phyloP scores from a whole-genome alignment of 129 eudicot genomes.

The Kitagawia praeruptora region DNA sequence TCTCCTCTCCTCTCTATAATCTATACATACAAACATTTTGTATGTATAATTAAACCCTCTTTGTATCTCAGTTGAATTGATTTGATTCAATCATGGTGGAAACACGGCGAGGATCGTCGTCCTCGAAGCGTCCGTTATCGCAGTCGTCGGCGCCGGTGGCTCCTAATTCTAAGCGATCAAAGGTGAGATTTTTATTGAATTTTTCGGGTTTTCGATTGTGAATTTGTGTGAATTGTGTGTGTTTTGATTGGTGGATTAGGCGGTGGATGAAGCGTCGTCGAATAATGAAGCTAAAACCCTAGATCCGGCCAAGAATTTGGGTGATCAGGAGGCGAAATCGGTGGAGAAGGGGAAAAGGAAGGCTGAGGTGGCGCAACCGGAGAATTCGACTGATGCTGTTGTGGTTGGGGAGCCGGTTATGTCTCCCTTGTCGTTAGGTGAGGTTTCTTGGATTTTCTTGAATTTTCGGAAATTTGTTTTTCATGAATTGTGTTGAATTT shows the following conservation, averaged over 20 bases:
- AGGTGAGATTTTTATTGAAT: conserved; percentile 28
- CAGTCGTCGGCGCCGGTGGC: conserved; percentile 39
- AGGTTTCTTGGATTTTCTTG: conserved; percentile 15
- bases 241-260: conserved; percentile 33
- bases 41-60: not conserved
- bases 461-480: conserved; percentile 6
- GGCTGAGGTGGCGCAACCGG: conserved; percentile 32
- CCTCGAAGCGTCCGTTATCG: conserved; percentile 62
- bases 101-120: conserved; percentile 73
- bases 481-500: not conserved
- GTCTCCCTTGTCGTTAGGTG: conserved; percentile 42
- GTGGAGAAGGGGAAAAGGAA: conserved; percentile 42
- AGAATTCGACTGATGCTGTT: conserved; percentile 40
- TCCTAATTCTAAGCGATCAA: conserved; percentile 64
- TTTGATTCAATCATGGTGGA: conserved; percentile 47
- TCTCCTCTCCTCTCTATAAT: not conserved
- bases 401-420: conserved; percentile 41
- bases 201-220: not conserved
- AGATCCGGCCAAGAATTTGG: conserved; percentile 36
- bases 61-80: not conserved
- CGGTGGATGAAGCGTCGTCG: conserved; percentile 49
- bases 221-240: not conserved
- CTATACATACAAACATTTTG: not conserved
- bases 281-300: conserved; percentile 28
- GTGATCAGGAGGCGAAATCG: conserved; percentile 42